These are phyloP conservation scores for Eragrostis tef DNA, from an alignment of 202 grass and related monocot genomes.

Conservation along the genomic window DNA sequence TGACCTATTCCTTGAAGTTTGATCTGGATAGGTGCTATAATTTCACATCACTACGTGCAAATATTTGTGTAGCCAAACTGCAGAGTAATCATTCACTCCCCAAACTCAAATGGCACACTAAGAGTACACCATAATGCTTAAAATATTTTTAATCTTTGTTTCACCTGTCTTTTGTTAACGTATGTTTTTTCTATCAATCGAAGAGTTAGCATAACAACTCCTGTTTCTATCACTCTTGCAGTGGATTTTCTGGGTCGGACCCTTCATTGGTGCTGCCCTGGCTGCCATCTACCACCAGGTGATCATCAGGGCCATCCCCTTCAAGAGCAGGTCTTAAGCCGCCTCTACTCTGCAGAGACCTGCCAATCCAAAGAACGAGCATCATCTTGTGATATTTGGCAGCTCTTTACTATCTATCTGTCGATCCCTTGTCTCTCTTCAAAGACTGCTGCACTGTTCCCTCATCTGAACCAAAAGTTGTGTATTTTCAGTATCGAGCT, in stretches of 20 bases:
- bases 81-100: conserved; percentile 12
- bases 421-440: conserved; percentile 25
- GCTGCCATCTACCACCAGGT: conserved; percentile 97
- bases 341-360: not conserved
- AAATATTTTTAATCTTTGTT: not conserved
- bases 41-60: not conserved
- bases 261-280: conserved; percentile 83
- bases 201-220: conserved; percentile 16
- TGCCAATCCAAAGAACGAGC: conserved; percentile 28
- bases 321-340: conserved; percentile 82
- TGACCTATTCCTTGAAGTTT: conserved; percentile 35
- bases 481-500: conserved; percentile 43
- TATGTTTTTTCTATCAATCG: not conserved
- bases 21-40: not conserved
- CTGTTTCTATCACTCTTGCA: conserved; percentile 44
- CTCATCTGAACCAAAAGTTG: conserved; percentile 42
- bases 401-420: not conserved
- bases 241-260: conserved; percentile 99
- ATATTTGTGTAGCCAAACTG: conserved; percentile 16
- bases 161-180: not conserved
- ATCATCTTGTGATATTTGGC: conserved; percentile 39
- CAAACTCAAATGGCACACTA: conserved; percentile 15
- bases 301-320: conserved; percentile 95
- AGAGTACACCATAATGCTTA: not conserved
- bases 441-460: conserved; percentile 30